Base-by-base conservation (phyloP, 2,329 filamentous ascomycete genomes). In the Aspergillus eucalypticola region DNA sequence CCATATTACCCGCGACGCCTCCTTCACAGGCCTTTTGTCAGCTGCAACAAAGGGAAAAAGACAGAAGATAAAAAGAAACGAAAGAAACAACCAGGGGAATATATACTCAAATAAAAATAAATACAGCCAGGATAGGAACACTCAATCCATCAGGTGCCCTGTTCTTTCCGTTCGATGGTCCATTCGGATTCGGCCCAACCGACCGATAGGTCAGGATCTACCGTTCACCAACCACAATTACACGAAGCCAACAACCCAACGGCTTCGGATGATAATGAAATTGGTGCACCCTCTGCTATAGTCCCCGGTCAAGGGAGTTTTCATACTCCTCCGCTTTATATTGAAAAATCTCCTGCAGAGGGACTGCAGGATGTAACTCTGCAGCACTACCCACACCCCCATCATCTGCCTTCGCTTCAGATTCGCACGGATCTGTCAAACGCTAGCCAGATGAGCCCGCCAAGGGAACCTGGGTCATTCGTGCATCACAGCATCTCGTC, bases 401-500 rank as follows among this genome's bases (percentile, higher is more conserved):
- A 64, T 10, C 58, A 63, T 3, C 58, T 64, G 5, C 73, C 73
- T 4, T 68, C 72, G 15, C 69, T 77, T 6, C 72, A 76, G 49
- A 71, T 77, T 57, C 72, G 73, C 21, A 77, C 75, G 54, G 75
- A 77, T 58, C 57, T 76, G 27, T 56, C 68, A 15, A 65, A 39
- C 29, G 35, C 59, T 29, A 66, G 64, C 25, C 70, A 72, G 2
- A 64, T 69, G 58, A 73, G 67, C 39, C 69, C 73, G 11, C 62
- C 65, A 35, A 68, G 69, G 48, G 74, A 76, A 25, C 63, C 66
- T 21, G 77, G 80, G 58, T 57, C 66, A 32, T 67, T 69, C 32
- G 63, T 78, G 29, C 74, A 76, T n/a, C 72, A 76, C 23, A 79
- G 77, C 62, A 58, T 73, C 17, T 81, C 79, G 19, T 74, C 77